phyloP scores from a whole-genome alignment of 495 filamentous ascomycete genomes.

The Aspergillus incahuasiensis region DNA sequence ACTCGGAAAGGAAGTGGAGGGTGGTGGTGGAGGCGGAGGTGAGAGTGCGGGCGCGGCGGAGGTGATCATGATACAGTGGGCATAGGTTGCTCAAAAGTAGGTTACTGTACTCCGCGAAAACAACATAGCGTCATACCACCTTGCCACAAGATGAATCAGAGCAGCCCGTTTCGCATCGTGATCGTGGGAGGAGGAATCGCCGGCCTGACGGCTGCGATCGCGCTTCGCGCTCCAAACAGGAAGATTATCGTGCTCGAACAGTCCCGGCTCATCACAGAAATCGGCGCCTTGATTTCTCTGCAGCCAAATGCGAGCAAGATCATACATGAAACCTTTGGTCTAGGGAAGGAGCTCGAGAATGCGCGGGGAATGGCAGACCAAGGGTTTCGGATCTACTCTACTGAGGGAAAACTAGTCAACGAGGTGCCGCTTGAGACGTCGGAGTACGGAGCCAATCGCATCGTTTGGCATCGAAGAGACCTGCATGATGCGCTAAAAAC shows the following conservation, averaged over 20 bases:
- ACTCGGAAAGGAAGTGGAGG: neutral
- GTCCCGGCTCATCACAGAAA: conserved; percentile 25
- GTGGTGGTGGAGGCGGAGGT: neutral
- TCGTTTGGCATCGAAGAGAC: conserved; percentile 27
- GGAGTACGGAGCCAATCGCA: conserved; percentile 21
- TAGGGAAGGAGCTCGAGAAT: conserved; percentile 5
- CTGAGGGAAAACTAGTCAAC: conserved; percentile 19
- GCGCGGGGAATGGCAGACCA: conserved; percentile 23
- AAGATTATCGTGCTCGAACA: conserved; percentile 24
- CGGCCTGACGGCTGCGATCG: conserved; percentile 23
- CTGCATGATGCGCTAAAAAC: conserved; percentile 24
- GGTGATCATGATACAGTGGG: neutral
- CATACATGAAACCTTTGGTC: conserved; percentile 16
- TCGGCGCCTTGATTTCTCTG: conserved; percentile 27
- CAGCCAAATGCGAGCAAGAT: conserved; percentile 29
- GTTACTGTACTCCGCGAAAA: neutral
- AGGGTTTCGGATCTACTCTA: conserved; percentile 27
- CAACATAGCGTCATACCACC: neutral
- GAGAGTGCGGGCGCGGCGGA: neutral
- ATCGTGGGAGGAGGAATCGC: conserved; percentile 15
- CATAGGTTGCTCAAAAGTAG: neutral
- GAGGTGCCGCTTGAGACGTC: conserved; percentile 15
- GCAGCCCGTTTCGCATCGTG: conserved; percentile 7
- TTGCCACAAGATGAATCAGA: neutral
- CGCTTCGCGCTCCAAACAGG: conserved; percentile 22